Evolutionary conservation across 805 yeast species (phyloP).

Genomic region (Zygosaccharomyces rouxii): DNA sequence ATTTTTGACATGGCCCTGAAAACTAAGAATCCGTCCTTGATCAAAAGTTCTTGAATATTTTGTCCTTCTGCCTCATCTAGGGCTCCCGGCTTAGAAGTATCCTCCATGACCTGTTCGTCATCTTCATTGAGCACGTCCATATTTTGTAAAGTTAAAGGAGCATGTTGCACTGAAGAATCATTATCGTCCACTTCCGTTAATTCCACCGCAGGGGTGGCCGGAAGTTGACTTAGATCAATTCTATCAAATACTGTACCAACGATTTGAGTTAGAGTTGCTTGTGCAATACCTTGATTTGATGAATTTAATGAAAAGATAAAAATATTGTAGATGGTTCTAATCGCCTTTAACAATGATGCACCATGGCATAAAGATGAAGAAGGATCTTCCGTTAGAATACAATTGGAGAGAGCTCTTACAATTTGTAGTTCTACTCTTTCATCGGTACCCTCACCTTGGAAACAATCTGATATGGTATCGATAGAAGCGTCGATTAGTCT

Average conservation of each 20-base stretch:
- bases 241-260: conserved; percentile 82
- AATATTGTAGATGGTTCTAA: conserved; percentile 89
- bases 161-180: conserved; percentile 14
- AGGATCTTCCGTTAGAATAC: conserved; percentile 71
- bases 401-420: conserved; percentile 84
- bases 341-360: conserved; percentile 78
- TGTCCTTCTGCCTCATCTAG: conserved; percentile 3
- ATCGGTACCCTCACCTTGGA: conserved; percentile 90
- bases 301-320: conserved; percentile 79
- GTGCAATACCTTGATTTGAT: conserved; percentile 88
- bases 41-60: conserved; percentile 55
- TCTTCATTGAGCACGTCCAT: conserved; percentile 54
- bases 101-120: conserved; percentile 51
- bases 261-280: conserved; percentile 89
- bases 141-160: conserved; percentile 53
- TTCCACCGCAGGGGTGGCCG: conserved; percentile 4
- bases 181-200: conserved; percentile 2
- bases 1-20: conserved; percentile 94
- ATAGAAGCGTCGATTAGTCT: conserved; percentile 76
- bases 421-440: conserved; percentile 87
- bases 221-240: conserved; percentile 27
- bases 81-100: conserved; percentile 22
- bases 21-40: conserved; percentile 87
- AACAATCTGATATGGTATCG: conserved; percentile 76
- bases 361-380: conserved; percentile 73